Conservation (phyloP, 768 basidiomycete genomes). For the Boletus insuetus region DNA sequence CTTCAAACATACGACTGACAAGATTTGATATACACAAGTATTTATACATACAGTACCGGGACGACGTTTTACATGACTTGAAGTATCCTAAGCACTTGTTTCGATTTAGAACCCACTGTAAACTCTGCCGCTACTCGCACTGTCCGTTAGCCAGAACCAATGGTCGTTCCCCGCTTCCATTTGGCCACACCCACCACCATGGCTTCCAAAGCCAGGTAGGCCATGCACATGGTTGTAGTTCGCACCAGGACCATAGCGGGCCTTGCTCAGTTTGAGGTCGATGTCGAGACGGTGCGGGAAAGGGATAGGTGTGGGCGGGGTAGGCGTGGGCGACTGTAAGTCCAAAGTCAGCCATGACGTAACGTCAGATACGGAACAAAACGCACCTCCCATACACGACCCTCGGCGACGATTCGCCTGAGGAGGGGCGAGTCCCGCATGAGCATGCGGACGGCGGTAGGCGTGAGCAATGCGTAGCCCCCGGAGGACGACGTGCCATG, state of each 20-base stretch:
- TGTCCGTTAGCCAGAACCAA: constrained; percentile 23
- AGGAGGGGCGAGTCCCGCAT: constrained; percentile 43
- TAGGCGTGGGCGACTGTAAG: constrained; percentile 13
- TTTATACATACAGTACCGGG: background rate
- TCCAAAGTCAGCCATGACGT: background rate
- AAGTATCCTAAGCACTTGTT: no score
- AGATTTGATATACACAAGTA: no score
- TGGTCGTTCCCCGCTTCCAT: constrained; percentile 18
- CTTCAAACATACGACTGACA: no score
- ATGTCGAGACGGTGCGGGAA: constrained; percentile 7
- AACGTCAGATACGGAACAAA: background rate
- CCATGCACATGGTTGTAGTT: constrained; percentile 14
- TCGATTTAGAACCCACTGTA: background rate
- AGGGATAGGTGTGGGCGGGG: constrained; percentile 4
- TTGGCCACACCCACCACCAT: constrained; percentile 18
- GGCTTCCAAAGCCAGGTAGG: constrained; percentile 12
- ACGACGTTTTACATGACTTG: background rate
- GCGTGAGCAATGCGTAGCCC: constrained; percentile 36
- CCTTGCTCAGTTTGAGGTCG: constrained; percentile 11
- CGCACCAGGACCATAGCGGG: constrained; percentile 11
- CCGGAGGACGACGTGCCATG: background rate
- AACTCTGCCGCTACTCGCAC: constrained; percentile 8
- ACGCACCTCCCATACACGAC: constrained; percentile 56
- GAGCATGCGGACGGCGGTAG: constrained; percentile 38
- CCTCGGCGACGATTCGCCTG: constrained; percentile 46